These are phyloP conservation scores for Xylariaceae sp. DNA, from an alignment of 2,329 filamentous ascomycete genomes.

Conservation along the genomic window DNA sequence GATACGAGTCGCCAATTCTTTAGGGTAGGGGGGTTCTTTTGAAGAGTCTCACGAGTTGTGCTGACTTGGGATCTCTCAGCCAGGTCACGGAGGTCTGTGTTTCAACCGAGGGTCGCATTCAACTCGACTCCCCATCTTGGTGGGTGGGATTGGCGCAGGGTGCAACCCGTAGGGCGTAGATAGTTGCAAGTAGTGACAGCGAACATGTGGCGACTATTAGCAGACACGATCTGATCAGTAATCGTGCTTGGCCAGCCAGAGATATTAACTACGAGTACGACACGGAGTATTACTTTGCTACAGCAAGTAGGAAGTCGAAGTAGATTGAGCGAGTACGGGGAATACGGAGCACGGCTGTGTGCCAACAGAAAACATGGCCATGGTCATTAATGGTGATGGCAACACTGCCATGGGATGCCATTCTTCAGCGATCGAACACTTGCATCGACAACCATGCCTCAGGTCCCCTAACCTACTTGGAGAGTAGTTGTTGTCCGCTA, in stretches of 20 bases:
- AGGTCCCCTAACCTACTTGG: neutral
- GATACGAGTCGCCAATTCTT: slow-evolving; percentile 16
- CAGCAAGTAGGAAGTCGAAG: no score
- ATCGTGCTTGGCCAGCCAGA: neutral
- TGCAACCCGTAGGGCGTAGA: neutral
- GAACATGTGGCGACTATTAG: neutral
- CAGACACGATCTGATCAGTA: slow-evolving; percentile 9
- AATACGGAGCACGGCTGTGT: neutral
- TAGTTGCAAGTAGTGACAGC: neutral
- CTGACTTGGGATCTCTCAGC: neutral
- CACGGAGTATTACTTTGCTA: no score
- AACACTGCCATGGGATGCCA: slow-evolving; percentile 4
- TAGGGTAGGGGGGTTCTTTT: neutral
- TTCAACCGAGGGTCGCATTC: neutral
- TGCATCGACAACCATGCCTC: neutral
- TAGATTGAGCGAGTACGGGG: no score
- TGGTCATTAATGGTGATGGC: slow-evolving; percentile 1
- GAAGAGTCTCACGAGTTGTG: neutral
- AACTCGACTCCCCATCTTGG: neutral
- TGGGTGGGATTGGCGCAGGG: neutral
- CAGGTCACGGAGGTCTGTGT: neutral
- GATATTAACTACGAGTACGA: neutral
- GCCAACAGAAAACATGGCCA: neutral
- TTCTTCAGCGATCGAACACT: slow-evolving; percentile 6
- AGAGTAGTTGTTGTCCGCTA: slow-evolving; percentile 4